Evolutionary conservation across 768 basidiomycete species (phyloP).

Genomic region (Xerocomellus intermedius): DNA sequence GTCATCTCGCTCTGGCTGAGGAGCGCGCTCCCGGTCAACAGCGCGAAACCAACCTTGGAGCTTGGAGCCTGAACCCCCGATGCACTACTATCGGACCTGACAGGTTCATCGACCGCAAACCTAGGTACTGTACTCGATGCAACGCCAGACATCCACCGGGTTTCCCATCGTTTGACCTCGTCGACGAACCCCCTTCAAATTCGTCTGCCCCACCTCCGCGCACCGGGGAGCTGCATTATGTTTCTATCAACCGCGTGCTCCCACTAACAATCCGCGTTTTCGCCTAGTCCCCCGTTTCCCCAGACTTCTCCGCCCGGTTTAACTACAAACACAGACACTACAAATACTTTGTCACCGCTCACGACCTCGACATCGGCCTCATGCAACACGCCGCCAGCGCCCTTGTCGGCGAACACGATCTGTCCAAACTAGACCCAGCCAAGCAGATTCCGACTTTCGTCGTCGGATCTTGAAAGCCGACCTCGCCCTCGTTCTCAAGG

Average conservation of each 20-base stretch:
- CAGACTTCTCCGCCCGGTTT: conserved; percentile 83
- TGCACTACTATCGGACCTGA: conserved; percentile 10
- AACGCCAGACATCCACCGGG: conserved; percentile 12
- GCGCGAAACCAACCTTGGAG: neutral
- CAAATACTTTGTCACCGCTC: conserved; percentile 91
- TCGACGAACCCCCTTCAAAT: conserved; percentile 40
- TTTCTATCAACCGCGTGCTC: conserved; percentile 78
- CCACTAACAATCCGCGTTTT: conserved; percentile 87
- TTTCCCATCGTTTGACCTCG: conserved; percentile 32
- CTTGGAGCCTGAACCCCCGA: neutral
- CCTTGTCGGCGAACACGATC: conserved; percentile 86
- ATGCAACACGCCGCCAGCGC: conserved; percentile 75
- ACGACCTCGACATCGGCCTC: conserved; percentile 60
- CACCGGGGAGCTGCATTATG: conserved; percentile 67
- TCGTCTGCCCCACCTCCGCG: conserved; percentile 24
- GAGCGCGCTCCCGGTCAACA: conserved; percentile 48
- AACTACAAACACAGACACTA: conserved; percentile 88
- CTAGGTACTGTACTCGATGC: neutral
- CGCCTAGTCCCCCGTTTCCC: conserved; percentile 88
- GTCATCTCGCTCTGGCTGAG: conserved; percentile 91
- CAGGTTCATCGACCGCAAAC: neutral
- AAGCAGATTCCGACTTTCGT: conserved; percentile 84
- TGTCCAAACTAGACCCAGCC: conserved; percentile 88
- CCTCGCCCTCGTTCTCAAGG: conserved; percentile 46
- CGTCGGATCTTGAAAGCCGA: conserved; percentile 67